These are phyloP conservation scores for Linnemannia elongata DNA, from an alignment of 192 early-diverging fungal genomes.

Conservation along the genomic window DNA sequence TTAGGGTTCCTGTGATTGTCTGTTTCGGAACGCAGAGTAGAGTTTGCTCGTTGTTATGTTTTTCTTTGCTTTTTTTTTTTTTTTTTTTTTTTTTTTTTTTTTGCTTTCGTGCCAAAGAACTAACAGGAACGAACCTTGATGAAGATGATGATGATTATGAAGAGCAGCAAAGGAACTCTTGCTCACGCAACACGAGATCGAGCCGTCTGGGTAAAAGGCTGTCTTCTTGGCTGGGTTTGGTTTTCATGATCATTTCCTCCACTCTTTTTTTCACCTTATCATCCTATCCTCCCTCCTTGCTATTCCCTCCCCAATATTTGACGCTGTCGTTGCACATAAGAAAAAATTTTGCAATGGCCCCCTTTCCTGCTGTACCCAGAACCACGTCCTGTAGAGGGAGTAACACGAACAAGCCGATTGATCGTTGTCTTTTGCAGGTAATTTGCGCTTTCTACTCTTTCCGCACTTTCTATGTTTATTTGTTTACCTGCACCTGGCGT, in stretches of 20 bases:
- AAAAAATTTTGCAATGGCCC: no score
- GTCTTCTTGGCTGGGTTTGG: not conserved
- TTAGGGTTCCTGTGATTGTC: not conserved
- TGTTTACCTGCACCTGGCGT: no score
- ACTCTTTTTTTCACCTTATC: not conserved
- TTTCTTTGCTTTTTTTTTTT: not conserved
- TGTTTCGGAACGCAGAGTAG: not conserved
- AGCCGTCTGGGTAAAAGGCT: not conserved
- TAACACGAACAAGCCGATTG: no score
- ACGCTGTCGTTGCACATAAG: no score
- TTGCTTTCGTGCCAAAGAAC: conserved; percentile 1
- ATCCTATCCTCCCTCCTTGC: no score
- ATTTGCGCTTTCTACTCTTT: no score
- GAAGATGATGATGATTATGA: not conserved
- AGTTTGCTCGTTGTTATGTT: not conserved
- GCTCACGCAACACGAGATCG: not conserved
- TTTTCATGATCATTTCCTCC: not conserved
- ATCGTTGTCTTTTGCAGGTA: no score
- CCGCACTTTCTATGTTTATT: no score
- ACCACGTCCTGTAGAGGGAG: no score
- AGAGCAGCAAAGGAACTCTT: not conserved
- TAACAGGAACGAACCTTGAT: not conserved
- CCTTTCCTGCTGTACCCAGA: no score
- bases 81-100: not conserved
- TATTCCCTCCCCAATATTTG: no score